Conservation (phyloP, 805 yeast genomes). For the Wickerhamiella dianesei region DNA sequence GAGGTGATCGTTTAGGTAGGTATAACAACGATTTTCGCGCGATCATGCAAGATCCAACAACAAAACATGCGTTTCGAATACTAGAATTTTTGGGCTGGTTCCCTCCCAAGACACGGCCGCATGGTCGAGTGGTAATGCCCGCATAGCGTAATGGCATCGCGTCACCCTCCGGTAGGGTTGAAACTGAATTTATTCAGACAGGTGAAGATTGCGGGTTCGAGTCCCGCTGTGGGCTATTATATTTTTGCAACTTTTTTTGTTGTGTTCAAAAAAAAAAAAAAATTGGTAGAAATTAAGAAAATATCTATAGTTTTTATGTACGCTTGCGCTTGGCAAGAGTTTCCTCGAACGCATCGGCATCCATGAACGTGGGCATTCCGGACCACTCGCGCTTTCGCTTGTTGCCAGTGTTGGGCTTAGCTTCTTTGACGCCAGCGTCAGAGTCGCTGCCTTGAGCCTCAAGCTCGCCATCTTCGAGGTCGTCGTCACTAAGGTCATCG, state of each 20-base stretch:
- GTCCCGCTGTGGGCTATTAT: conserved; percentile 1
- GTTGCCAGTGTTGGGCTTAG: conserved; percentile 1
- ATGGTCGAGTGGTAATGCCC: not conserved
- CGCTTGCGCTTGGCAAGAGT: not conserved
- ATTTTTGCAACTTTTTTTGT: not conserved
- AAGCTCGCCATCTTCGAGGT: conserved; percentile 1
- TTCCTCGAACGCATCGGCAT: conserved; percentile 20
- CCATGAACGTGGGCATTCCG: conserved; percentile 18
- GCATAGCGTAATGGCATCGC: conserved; percentile 1
- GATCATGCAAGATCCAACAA: too few relatives aligned
- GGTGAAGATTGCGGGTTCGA: conserved; percentile 1
- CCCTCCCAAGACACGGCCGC: not conserved
- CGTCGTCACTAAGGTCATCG: not conserved
- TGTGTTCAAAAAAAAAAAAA: not conserved
- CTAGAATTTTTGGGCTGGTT: too few relatives aligned
- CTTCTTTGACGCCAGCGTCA: conserved; percentile 1
- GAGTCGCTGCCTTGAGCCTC: not conserved
- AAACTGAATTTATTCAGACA: not conserved
- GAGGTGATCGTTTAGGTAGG: too few relatives aligned
- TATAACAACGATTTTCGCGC: too few relatives aligned
- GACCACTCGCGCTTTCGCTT: conserved; percentile 21
- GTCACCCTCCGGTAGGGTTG: conserved; percentile 1
- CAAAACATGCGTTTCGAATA: not conserved
- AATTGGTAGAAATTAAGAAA: not conserved
- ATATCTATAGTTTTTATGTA: not conserved